A percentile compares a stretch with the other conserved stretches of the same genome.
phyloP scores from a whole-genome alignment of 352 stramenopile genomes.

The Globisporangium takayamanum region DNA sequence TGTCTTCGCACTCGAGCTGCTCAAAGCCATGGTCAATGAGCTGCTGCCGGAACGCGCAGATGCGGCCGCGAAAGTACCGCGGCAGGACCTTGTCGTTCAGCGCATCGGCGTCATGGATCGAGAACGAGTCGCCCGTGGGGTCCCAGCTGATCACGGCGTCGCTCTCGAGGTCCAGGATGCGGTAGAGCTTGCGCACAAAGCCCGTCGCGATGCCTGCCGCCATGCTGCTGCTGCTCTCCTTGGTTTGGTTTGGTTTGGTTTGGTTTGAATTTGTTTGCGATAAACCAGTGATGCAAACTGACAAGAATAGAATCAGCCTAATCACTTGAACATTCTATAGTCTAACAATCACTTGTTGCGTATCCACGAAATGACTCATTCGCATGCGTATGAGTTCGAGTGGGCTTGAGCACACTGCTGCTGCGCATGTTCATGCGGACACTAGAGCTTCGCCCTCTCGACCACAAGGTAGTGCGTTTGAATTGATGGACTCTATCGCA shows the following conservation, averaged over 20 bases:
- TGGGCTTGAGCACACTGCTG: too few species aligned
- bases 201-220: conserved; percentile 56
- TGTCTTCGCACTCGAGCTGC: conserved; percentile 52
- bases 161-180: conserved; percentile 71
- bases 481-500: too few species aligned
- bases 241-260: not conserved
- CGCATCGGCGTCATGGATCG: conserved; percentile 49
- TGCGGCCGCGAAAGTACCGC: conserved; percentile 60
- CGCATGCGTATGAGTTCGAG: too few species aligned
- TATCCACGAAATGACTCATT: too few species aligned
- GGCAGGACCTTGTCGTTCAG: conserved; percentile 56
- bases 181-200: conserved; percentile 81
- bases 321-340: too few species aligned
- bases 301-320: too few species aligned
- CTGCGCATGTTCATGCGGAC: too few species aligned
- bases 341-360: too few species aligned
- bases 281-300: not conserved
- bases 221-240: conserved; percentile 13
- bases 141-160: conserved; percentile 58
- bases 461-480: too few species aligned
- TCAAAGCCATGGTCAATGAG: conserved; percentile 68
- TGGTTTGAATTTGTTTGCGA: not conserved
- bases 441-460: too few species aligned
- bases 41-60: conserved; percentile 72
- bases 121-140: conserved; percentile 46